phyloP scores from a whole-genome alignment of 495 filamentous ascomycete genomes.

The Echria macrotheca region DNA sequence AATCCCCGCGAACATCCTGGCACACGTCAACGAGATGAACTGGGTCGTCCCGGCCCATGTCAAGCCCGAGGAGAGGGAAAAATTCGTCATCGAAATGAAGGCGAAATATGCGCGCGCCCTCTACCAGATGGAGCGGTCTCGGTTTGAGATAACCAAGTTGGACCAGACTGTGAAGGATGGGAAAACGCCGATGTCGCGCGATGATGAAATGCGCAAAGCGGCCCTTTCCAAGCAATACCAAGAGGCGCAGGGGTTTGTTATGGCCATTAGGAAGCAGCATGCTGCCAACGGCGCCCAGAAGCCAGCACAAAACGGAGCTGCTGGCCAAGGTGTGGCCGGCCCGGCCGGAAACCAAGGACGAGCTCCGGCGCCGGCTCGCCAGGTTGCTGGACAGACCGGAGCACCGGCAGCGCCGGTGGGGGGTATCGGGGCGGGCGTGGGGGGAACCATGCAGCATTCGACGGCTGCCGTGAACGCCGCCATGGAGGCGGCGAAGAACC shows the following conservation, averaged over 20 bases:
- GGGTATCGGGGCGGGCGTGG: background rate
- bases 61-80: constrained; percentile 16
- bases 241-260: constrained; percentile 30
- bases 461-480: constrained; percentile 44
- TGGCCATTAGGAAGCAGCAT: constrained; percentile 29
- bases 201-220: constrained; percentile 31
- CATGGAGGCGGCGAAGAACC: constrained; percentile 48
- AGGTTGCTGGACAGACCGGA: constrained; percentile 1
- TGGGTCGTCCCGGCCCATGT: constrained; percentile 24
- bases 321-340: background rate
- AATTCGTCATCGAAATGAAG: constrained; percentile 29
- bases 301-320: constrained; percentile 17
- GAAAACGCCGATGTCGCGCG: constrained; percentile 15
- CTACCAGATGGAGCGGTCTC: constrained; percentile 31
- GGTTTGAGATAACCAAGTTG: constrained; percentile 16
- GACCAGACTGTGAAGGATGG: constrained; percentile 31
- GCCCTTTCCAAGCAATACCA: constrained; percentile 27
- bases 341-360: constrained; percentile 11
- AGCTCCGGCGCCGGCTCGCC: constrained; percentile 10
- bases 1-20: constrained; percentile 28
- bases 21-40: constrained; percentile 32
- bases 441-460: constrained; percentile 21
- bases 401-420: constrained; percentile 3
- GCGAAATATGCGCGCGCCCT: constrained; percentile 30
- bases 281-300: constrained; percentile 9